Base-by-base conservation (phyloP, 805 yeast species). In the Tetrapisispora iriomotensis region DNA sequence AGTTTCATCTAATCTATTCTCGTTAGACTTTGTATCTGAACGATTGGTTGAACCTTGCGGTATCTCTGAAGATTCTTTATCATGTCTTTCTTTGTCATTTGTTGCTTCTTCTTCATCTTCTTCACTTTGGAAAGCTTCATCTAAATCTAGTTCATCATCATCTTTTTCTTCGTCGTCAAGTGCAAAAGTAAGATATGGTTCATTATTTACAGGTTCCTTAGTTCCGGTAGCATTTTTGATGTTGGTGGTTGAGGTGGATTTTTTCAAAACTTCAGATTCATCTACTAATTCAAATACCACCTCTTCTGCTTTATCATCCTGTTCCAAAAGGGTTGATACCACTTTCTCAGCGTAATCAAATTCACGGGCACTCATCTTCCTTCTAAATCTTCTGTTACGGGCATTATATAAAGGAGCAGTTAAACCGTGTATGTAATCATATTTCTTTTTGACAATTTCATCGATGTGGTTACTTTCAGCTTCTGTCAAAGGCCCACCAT, bases 241-340 rank as follows among this genome's bases (percentile, higher is more conserved):
- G 19, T 33, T 27, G 2, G 38, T 39, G 3, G 47, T 42, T 3
- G 66, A 45, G 8, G 43, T 39, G 9, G 53, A 46, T 48, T 47
- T 58, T 38, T 42, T 58, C 43, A 36, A 41, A 19, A 66, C 49
- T 23, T 64, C 64, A 43, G 65, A 68, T 33, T 71, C 71, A 39
- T 79, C 87, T 2, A 86, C 68, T 38, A 86, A 67, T 53, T 88
- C 95, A 53, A 79, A 86, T 27, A 72, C 72, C 20, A 81, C 73
- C 33, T 79, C 85, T 56, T 84, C 88, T 1, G 96, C 95, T 42
- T 81, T 87, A 28, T 74, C 83, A 56, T 90, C 98, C 34, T 77
- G 62, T 45, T 74, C 67, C 23, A 90, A 66, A 37, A 90, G 64
- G 54, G 80, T 85, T 42, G 83, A 82, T 4, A 90, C 95, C 39